These are phyloP conservation scores for Epithemia pelagica DNA, from an alignment of 108 stramenopile genomes.

Conservation along the genomic window DNA sequence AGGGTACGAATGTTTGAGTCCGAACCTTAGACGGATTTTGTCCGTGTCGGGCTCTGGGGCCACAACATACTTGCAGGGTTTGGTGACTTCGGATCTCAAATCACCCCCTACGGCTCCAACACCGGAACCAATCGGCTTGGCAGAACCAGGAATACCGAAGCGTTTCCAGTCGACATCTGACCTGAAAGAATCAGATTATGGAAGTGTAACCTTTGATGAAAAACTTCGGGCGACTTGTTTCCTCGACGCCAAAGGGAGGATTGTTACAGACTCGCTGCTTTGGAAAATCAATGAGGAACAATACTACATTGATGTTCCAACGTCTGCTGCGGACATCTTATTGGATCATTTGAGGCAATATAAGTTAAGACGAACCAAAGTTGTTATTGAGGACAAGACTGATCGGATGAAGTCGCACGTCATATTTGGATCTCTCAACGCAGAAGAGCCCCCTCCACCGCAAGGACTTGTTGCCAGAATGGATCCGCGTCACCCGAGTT, in stretches of 20 bases:
- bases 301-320: conserved; percentile 72
- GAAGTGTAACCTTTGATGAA: conserved; percentile 47
- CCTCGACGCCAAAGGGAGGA: conserved; percentile 76
- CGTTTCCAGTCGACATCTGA: background rate
- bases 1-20: conserved; percentile 68
- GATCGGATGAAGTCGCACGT: conserved; percentile 54
- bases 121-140: conserved; percentile 5
- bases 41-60: conserved; percentile 65
- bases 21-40: conserved; percentile 50
- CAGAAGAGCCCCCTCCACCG: conserved; percentile 43
- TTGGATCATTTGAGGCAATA: conserved; percentile 59
- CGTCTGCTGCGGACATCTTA: conserved; percentile 42
- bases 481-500: conserved; percentile 80
- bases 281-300: conserved; percentile 64
- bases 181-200: conserved; percentile 6
- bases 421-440: conserved; percentile 74
- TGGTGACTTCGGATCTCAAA: conserved; percentile 65
- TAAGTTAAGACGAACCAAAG: conserved; percentile 63
- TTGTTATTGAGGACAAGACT: conserved; percentile 46
- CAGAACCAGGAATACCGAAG: conserved; percentile 3
- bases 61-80: conserved; percentile 65
- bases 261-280: conserved; percentile 70
- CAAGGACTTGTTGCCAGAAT: conserved; percentile 54
- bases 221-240: conserved; percentile 64
- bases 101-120: conserved; percentile 42